These are phyloP conservation scores for Zopfia rhizophila DNA, from an alignment of 2,329 filamentous ascomycete genomes.

Conservation along the genomic window DNA sequence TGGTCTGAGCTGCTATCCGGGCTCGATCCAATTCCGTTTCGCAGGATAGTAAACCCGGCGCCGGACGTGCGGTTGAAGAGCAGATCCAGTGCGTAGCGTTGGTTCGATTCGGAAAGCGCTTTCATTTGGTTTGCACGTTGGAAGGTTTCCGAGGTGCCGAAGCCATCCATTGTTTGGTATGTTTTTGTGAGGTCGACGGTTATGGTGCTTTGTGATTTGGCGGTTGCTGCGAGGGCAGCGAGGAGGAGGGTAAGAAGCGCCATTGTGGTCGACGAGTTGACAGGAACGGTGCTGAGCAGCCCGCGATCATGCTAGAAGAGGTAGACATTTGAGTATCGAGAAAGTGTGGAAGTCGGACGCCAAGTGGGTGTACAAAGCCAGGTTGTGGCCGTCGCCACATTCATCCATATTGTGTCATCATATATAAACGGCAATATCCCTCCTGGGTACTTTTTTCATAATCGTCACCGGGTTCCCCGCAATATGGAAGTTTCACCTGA, in stretches of 20 bases:
- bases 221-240: slow-evolving; percentile 14
- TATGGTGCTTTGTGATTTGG: slow-evolving; percentile 35
- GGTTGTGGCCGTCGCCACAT: too few relatives aligned
- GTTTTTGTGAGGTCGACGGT: slow-evolving; percentile 57
- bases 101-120: slow-evolving; percentile 51
- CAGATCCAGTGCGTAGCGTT: slow-evolving; percentile 55
- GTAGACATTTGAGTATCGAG: too few relatives aligned
- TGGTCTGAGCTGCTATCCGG: slow-evolving; percentile 55
- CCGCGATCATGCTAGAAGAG: too few relatives aligned
- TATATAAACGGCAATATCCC: slow-evolving; percentile 1
- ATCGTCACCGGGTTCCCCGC: not conserved
- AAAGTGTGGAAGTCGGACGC: not conserved
- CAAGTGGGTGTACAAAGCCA: not conserved
- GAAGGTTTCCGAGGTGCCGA: slow-evolving; percentile 60
- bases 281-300: not conserved
- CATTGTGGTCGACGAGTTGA: slow-evolving; percentile 15
- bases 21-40: slow-evolving; percentile 59
- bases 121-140: slow-evolving; percentile 59
- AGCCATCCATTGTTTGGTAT: slow-evolving; percentile 60
- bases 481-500: not conserved
- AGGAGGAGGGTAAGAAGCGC: slow-evolving; percentile 14
- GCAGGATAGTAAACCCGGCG: slow-evolving; percentile 57
- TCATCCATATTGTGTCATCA: slow-evolving; percentile 1
- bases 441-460: not conserved
- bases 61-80: slow-evolving; percentile 59